Evolutionary conservation across 208 protist species (phyloP).

Genomic region (Naegleria fowleri): DNA sequence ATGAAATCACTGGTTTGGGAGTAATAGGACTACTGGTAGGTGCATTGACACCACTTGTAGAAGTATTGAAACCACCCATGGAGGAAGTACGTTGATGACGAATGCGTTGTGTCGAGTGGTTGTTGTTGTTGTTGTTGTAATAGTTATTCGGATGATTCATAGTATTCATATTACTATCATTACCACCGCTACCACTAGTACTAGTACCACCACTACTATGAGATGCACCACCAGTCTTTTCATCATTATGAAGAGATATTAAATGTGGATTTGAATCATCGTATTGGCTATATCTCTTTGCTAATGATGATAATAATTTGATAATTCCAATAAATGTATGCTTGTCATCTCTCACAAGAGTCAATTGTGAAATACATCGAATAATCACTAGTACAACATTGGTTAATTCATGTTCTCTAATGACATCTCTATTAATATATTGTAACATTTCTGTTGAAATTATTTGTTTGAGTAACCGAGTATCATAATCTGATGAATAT

Average conservation of each 20-base stretch:
- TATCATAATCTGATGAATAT: not conserved
- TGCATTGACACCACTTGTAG: not conserved
- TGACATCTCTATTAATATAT: not conserved
- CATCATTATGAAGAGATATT: too few relatives aligned
- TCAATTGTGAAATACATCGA: not conserved
- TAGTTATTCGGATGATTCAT: too few relatives aligned
- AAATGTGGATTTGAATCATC: not conserved
- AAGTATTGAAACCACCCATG: not conserved
- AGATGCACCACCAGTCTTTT: too few relatives aligned
- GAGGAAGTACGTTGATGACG: not conserved
- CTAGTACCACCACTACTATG: not conserved
- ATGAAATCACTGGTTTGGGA: not conserved
- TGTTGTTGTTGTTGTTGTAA: too few relatives aligned
- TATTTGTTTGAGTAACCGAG: not conserved
- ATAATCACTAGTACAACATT: not conserved
- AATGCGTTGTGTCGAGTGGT: too few relatives aligned
- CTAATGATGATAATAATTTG: not conserved
- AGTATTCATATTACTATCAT: not conserved
- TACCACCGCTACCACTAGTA: not conserved
- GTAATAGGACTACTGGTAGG: too few relatives aligned
- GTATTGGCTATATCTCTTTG: not conserved
- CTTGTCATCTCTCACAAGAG: not conserved
- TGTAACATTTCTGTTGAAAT: not conserved
- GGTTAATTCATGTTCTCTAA: conserved; percentile 11
- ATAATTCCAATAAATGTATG: not conserved